Evolutionary conservation across 2,329 filamentous ascomycete species (phyloP).

Genomic region (Trichophyton simii): DNA sequence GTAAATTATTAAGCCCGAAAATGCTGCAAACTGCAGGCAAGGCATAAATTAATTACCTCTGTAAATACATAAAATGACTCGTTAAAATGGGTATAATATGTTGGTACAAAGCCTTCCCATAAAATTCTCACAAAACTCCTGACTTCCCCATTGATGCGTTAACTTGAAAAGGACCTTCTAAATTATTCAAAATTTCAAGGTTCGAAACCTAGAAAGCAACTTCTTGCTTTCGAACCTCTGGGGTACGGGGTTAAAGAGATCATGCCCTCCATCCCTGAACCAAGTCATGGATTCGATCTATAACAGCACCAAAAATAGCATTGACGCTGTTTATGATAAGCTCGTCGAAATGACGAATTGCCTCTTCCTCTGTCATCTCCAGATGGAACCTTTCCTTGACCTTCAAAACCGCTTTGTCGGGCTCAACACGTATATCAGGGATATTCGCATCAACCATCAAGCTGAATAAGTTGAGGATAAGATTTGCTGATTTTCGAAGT

Average conservation of each 20-base stretch:
- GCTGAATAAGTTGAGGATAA: constrained; percentile 90
- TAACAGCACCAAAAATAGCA: constrained; percentile 82
- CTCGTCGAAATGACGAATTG: constrained; percentile 72
- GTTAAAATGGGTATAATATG: neutral
- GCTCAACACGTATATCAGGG: constrained; percentile 82
- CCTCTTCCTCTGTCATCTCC: constrained; percentile 83
- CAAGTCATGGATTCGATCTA: constrained; percentile 87
- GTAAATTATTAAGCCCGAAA: no score
- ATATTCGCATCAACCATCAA: constrained; percentile 98
- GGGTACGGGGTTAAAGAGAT: neutral
- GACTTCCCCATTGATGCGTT: neutral
- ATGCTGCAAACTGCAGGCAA: neutral
- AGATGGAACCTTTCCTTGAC: constrained; percentile 90
- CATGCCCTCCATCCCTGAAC: constrained; percentile 72
- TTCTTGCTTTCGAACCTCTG: neutral
- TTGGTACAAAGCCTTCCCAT: neutral
- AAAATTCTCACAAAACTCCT: neutral
- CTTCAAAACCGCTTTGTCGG: constrained; percentile 87
- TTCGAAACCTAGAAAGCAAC: neutral
- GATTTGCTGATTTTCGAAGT: constrained; percentile 72
- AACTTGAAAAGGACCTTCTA: neutral
- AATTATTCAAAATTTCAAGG: neutral
- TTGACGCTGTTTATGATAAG: constrained; percentile 85
- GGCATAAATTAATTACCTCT: neutral
- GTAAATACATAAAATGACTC: neutral